A percentile compares a stretch with the other conserved stretches of the same genome.
Conservation (phyloP, 2,329 filamentous ascomycete species). For the Gnomoniopsis sp. region DNA sequence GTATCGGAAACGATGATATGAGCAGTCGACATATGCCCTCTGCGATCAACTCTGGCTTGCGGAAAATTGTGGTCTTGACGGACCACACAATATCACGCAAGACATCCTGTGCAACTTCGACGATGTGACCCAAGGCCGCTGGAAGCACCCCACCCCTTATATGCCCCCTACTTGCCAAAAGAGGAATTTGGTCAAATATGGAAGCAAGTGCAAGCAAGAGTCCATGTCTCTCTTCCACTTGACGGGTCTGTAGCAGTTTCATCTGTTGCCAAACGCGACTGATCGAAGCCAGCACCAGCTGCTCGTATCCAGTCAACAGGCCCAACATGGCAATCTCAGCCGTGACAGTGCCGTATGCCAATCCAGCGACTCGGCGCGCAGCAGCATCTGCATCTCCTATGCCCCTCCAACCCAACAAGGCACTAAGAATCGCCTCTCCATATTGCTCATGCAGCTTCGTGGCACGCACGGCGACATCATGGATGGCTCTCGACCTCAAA, state of each 20-base stretch:
- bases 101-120: constrained; percentile 11
- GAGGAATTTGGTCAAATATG: constrained; percentile 47
- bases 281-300: constrained; percentile 31
- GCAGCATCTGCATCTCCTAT: constrained; percentile 74
- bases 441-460: constrained; percentile 66
- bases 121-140: background rate
- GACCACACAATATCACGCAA: constrained; percentile 37
- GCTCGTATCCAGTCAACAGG: background rate
- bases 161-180: constrained; percentile 21
- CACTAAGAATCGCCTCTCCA: constrained; percentile 66
- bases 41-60: constrained; percentile 62
- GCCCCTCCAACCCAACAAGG: constrained; percentile 80
- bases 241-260: constrained; percentile 45
- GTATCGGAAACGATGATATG: constrained; percentile 45
- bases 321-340: constrained; percentile 32
- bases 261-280: constrained; percentile 43
- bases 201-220: constrained; percentile 60
- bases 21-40: constrained; percentile 60
- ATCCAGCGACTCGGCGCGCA: constrained; percentile 69
- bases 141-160: background rate
- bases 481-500: constrained; percentile 76
- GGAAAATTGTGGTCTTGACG: constrained; percentile 40
- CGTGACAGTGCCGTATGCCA: constrained; percentile 61
- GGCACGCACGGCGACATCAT: constrained; percentile 69
- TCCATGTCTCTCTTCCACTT: constrained; percentile 69